These are phyloP conservation scores for Mimosa pudica DNA, from an alignment of 306 rosid species.

Conservation along the genomic window DNA sequence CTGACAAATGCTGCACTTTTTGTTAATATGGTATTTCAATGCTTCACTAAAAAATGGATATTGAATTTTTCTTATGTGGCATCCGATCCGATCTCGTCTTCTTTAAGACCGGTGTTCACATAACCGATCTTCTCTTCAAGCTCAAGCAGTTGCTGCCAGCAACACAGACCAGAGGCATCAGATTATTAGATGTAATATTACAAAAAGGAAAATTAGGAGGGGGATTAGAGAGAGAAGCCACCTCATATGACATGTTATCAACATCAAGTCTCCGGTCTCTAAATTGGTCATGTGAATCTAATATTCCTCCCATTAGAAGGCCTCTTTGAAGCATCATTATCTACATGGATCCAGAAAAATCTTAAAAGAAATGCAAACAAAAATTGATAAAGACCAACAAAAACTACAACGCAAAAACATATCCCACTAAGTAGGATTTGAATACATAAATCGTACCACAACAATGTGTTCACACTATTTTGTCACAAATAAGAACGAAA, in stretches of 20 bases:
- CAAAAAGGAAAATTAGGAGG: neutral
- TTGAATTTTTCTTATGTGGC: slow-evolving; percentile 56
- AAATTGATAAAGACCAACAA: neutral
- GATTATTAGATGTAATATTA: neutral
- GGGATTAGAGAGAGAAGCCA: slow-evolving; percentile 22
- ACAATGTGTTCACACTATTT: too few relatives aligned
- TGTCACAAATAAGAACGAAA: too few relatives aligned
- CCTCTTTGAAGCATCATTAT: slow-evolving; percentile 78
- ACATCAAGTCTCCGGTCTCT: slow-evolving; percentile 93
- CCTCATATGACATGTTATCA: slow-evolving; percentile 95
- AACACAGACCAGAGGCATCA: slow-evolving; percentile 24
- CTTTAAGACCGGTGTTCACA: slow-evolving; percentile 87
- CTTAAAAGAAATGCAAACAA: slow-evolving; percentile 20
- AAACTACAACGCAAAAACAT: too few relatives aligned
- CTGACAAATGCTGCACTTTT: slow-evolving; percentile 90
- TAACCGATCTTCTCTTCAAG: slow-evolving; percentile 87
- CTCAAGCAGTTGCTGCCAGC: slow-evolving; percentile 78
- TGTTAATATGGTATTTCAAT: slow-evolving; percentile 61
- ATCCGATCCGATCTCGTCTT: slow-evolving; percentile 76
- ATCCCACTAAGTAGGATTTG: too few relatives aligned
- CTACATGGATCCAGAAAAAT: slow-evolving; percentile 50
- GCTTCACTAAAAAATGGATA: slow-evolving; percentile 46
- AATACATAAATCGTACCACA: too few relatives aligned
- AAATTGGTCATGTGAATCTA: slow-evolving; percentile 64
- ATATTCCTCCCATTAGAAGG: slow-evolving; percentile 73